Evolutionary conservation across 2,329 filamentous ascomycete species (phyloP).

Genomic region (Venturia oleaginea): DNA sequence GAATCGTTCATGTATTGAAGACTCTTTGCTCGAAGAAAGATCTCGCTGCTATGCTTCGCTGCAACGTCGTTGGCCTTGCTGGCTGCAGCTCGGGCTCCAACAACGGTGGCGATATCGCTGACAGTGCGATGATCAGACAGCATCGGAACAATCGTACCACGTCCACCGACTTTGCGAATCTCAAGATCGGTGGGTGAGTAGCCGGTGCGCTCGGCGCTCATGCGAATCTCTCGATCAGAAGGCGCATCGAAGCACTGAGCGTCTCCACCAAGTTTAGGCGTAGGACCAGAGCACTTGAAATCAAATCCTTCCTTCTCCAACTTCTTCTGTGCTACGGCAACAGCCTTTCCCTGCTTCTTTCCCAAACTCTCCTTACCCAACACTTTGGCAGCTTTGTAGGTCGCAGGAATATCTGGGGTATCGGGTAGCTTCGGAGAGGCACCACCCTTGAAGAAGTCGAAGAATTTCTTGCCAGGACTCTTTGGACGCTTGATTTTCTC

Average conservation of each 20-base stretch:
- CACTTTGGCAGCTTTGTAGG: conserved; percentile 8
- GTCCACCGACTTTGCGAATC: neutral
- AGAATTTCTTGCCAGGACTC: conserved; percentile 11
- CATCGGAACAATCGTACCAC: neutral
- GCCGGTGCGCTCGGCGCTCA: neutral
- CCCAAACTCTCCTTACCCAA: conserved; percentile 7
- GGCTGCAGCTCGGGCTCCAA: neutral
- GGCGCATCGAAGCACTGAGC: conserved; percentile 3
- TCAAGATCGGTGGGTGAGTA: conserved; percentile 1
- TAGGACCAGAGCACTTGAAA: conserved; percentile 9
- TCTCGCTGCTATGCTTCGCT: neutral
- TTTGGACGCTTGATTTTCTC: conserved; percentile 9
- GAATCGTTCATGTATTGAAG: conserved; percentile 10
- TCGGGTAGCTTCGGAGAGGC: conserved; percentile 2
- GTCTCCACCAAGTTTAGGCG: neutral
- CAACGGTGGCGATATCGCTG: neutral
- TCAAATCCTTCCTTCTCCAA: neutral
- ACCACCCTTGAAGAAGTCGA: conserved; percentile 8
- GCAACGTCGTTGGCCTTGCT: neutral
- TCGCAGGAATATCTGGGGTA: conserved; percentile 2
- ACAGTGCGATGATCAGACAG: neutral
- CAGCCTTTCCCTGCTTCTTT: neutral
- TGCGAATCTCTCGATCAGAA: neutral
- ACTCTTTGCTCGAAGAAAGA: neutral
- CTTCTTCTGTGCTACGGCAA: neutral